phyloP scores from a whole-genome alignment of 768 basidiomycete genomes.

The Panaeolus papilionaceus region DNA sequence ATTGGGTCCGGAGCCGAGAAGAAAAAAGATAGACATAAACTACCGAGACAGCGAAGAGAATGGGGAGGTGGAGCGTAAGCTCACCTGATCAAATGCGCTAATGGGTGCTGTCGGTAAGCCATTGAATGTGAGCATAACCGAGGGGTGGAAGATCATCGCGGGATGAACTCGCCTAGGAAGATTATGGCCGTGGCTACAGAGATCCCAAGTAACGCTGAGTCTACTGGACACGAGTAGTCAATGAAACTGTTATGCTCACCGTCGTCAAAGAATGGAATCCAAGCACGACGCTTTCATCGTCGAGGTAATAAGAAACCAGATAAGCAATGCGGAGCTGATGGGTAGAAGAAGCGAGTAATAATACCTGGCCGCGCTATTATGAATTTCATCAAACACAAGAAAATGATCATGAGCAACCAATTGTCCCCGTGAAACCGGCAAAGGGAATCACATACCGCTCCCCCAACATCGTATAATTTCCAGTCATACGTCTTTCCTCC shows the following conservation, averaged over 20 bases:
- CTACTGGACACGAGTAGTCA: slow-evolving; percentile 9
- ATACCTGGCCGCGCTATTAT: slow-evolving; percentile 30
- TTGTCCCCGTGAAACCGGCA: background rate
- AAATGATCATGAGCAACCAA: slow-evolving; percentile 4
- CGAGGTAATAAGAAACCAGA: slow-evolving; percentile 17
- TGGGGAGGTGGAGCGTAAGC: slow-evolving; percentile 16
- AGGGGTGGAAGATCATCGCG: slow-evolving; percentile 1
- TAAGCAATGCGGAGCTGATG: slow-evolving; percentile 2
- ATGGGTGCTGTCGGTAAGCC: slow-evolving; percentile 61
- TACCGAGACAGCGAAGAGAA: slow-evolving; percentile 2
- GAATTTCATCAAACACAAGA: background rate
- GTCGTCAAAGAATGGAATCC: slow-evolving; percentile 88
- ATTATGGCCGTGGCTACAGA: slow-evolving; percentile 79
- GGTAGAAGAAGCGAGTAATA: slow-evolving; percentile 3
- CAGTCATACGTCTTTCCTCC: slow-evolving; percentile 71
- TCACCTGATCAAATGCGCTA: slow-evolving; percentile 86
- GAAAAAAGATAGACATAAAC: background rate
- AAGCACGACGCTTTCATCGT: slow-evolving; percentile 79
- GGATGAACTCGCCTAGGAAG: slow-evolving; percentile 57
- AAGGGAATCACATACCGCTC: slow-evolving; percentile 60
- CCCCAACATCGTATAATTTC: slow-evolving; percentile 86
- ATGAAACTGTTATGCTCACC: slow-evolving; percentile 48
- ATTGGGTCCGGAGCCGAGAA: background rate
- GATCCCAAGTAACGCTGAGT: slow-evolving; percentile 5
- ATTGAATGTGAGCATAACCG: slow-evolving; percentile 11